phyloP scores from a whole-genome alignment of 805 yeast genomes.

The Clavispora phyllophila region DNA sequence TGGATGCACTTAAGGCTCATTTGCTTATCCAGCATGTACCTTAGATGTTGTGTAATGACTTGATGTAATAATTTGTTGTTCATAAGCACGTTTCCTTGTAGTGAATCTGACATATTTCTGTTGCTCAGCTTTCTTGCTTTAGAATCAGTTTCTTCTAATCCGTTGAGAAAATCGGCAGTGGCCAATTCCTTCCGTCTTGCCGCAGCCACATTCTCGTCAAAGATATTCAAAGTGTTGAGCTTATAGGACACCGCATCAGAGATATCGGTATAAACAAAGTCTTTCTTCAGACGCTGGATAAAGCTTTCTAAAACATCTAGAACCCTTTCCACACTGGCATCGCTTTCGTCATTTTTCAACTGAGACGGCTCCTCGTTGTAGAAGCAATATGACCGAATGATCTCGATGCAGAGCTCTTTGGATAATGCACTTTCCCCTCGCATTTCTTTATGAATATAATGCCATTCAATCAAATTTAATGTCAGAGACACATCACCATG shows the following conservation, averaged over 20 bases:
- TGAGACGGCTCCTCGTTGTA: slow-evolving; percentile 10
- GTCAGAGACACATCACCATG: slow-evolving; percentile 37
- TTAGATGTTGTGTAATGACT: slow-evolving; percentile 21
- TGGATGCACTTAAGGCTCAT: slow-evolving; percentile 10
- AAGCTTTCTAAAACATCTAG: slow-evolving; percentile 30
- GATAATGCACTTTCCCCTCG: slow-evolving; percentile 30
- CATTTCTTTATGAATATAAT: slow-evolving; percentile 27
- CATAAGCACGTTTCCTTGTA: slow-evolving; percentile 29
- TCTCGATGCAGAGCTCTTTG: slow-evolving; percentile 27
- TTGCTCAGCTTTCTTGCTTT: slow-evolving; percentile 17
- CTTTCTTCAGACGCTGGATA: slow-evolving; percentile 9
- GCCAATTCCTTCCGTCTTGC: slow-evolving; percentile 5
- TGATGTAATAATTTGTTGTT: slow-evolving; percentile 20
- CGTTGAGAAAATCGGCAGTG: not conserved
- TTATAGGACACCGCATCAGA: slow-evolving; percentile 25
- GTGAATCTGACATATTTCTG: slow-evolving; percentile 19
- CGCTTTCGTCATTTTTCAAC: slow-evolving; percentile 11
- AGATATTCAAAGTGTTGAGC: slow-evolving; percentile 21
- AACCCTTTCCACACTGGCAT: slow-evolving; percentile 24
- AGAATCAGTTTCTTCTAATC: slow-evolving; percentile 1
- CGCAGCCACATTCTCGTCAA: slow-evolving; percentile 22
- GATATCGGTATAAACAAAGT: slow-evolving; percentile 22
- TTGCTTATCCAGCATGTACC: slow-evolving; percentile 12
- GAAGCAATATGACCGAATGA: slow-evolving; percentile 32
- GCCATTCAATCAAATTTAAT: slow-evolving; percentile 30